Percentiles rank a stretch among this genome's conserved stretches.
phyloP scores from a whole-genome alignment of 805 yeast species.

The Scheffersomyces stipitis region DNA sequence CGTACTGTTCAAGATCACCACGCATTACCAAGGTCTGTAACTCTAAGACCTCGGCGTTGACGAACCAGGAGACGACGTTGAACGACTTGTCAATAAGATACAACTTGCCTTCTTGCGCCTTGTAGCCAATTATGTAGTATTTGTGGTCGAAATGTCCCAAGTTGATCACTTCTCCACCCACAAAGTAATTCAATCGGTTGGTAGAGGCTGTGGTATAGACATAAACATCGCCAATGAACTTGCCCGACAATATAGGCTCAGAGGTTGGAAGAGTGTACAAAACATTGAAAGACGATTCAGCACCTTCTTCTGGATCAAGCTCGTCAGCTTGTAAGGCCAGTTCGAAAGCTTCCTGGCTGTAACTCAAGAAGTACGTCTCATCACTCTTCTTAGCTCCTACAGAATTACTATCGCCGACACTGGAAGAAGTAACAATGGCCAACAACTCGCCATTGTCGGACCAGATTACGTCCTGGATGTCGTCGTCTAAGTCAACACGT shows the following conservation, averaged over 20 bases:
- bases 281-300: conserved; percentile 82
- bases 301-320: conserved; percentile 80
- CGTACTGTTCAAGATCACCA: conserved; percentile 80
- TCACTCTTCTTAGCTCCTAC: conserved; percentile 48
- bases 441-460: conserved; percentile 90
- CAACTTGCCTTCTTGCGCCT: conserved; percentile 85
- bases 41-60: conserved; percentile 85
- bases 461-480: conserved; percentile 84
- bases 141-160: conserved; percentile 90
- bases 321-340: conserved; percentile 59
- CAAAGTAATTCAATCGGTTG: conserved; percentile 88
- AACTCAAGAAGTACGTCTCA: conserved; percentile 75
- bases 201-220: conserved; percentile 79
- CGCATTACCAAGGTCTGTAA: conserved; percentile 94
- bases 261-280: conserved; percentile 66
- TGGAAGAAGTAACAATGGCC: conserved; percentile 53
- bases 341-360: conserved; percentile 63
- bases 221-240: conserved; percentile 97
- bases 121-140: conserved; percentile 83
- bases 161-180: conserved; percentile 90
- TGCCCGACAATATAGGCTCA: conserved; percentile 83
- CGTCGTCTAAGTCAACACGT: conserved; percentile 76
- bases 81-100: conserved; percentile 91
- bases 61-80: conserved; percentile 74
- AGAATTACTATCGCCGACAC: conserved; percentile 19